Conservation (phyloP, 2,329 filamentous ascomycete genomes). For the Trichoderma sp. region DNA sequence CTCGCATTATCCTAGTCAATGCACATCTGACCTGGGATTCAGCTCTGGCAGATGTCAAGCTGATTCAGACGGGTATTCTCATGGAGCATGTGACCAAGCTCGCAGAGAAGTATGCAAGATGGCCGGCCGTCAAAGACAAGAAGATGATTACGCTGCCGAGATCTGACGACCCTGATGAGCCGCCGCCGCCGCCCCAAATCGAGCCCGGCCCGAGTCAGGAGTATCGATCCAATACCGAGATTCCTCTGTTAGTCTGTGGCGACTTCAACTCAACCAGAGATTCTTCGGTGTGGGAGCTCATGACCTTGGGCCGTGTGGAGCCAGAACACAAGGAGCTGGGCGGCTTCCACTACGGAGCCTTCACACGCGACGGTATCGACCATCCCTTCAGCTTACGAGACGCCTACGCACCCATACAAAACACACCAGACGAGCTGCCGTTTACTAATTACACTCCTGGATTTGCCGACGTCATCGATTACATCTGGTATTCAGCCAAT, state of each 20-base stretch:
- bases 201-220: slow-evolving; percentile 81
- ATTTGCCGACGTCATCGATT: slow-evolving; percentile 93
- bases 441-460: slow-evolving; percentile 97
- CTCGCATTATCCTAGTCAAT: slow-evolving; percentile 89
- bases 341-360: slow-evolving; percentile 85
- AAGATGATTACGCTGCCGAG: slow-evolving; percentile 55
- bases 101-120: slow-evolving; percentile 81
- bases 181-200: slow-evolving; percentile 56
- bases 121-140: slow-evolving; percentile 83
- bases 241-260: slow-evolving; percentile 88
- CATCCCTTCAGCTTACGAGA: slow-evolving; percentile 95
- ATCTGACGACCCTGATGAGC: slow-evolving; percentile 46
- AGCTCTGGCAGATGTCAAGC: slow-evolving; percentile 87
- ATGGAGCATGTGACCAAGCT: slow-evolving; percentile 90
- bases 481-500: slow-evolving; percentile 97
- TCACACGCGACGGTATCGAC: slow-evolving; percentile 87
- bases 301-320: slow-evolving; percentile 77
- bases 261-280: slow-evolving; percentile 92
- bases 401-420: slow-evolving; percentile 79
- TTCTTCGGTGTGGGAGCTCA: slow-evolving; percentile 89
- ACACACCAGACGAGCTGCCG: slow-evolving; percentile 79
- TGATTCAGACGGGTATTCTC: slow-evolving; percentile 92
- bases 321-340: slow-evolving; percentile 80
- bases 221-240: slow-evolving; percentile 83
- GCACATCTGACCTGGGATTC: slow-evolving; percentile 96